Conservation (phyloP, 1,284 basidiomycete species). For the Ceratobasidium sp. region DNA sequence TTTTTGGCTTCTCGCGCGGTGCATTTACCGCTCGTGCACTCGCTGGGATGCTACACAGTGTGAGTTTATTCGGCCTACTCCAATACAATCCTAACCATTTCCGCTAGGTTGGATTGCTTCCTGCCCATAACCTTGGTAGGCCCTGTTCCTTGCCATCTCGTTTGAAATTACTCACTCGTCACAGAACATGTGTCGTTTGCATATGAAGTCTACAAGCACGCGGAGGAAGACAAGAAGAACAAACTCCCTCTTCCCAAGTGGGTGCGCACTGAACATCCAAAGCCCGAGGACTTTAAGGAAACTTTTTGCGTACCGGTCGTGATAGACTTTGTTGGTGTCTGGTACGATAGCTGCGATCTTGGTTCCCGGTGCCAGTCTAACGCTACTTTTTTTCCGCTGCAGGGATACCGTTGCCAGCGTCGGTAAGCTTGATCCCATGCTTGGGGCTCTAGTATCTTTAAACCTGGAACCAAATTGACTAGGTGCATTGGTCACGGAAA, state of each 20-base stretch:
- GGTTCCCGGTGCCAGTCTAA: neutral
- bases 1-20: slow-evolving; percentile 39
- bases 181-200: slow-evolving; percentile 42
- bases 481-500: neutral
- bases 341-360: slow-evolving; percentile 27
- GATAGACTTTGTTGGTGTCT: slow-evolving; percentile 41
- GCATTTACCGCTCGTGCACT: slow-evolving; percentile 40
- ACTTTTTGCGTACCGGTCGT: slow-evolving; percentile 32
- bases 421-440: neutral
- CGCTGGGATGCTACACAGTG: slow-evolving; percentile 39
- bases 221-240: neutral
- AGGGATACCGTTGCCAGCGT: slow-evolving; percentile 40
- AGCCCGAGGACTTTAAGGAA: slow-evolving; percentile 36
- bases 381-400: neutral
- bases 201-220: slow-evolving; percentile 38
- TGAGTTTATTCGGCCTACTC: neutral
- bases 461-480: neutral
- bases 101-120: slow-evolving; percentile 11
- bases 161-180: neutral
- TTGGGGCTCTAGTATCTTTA: neutral
- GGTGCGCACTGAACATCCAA: neutral
- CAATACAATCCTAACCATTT: neutral
- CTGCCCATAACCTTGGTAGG: slow-evolving; percentile 28
- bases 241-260: neutral
- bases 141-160: neutral